Percentiles rank a stretch among this genome's conserved stretches.
Conservation (phyloP, 2,329 filamentous ascomycete genomes). For the Didymella arachidicola region DNA sequence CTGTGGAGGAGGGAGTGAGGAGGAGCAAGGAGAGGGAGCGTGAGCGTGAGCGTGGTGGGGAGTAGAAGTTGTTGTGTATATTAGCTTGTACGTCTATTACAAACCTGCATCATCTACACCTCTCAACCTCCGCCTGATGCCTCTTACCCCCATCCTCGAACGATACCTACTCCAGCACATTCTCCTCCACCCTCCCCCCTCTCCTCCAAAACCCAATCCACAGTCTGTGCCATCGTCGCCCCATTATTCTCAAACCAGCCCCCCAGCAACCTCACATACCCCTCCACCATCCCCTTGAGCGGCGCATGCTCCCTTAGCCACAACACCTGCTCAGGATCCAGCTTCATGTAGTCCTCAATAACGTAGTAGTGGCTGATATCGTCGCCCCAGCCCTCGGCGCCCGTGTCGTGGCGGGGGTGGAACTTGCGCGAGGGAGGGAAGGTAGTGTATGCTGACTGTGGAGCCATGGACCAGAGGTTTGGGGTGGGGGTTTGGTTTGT, state of each 20-base stretch:
- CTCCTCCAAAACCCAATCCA: slow-evolving; percentile 64
- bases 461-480: neutral
- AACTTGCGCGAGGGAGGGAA: slow-evolving; percentile 54
- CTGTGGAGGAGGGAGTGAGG: neutral
- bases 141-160: too few species aligned
- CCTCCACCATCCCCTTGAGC: slow-evolving; percentile 65
- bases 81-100: too few species aligned
- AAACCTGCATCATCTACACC: too few species aligned
- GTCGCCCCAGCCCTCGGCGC: slow-evolving; percentile 70
- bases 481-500: neutral
- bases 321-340: slow-evolving; percentile 67
- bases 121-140: slow-evolving; percentile 1
- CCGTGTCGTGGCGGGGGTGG: slow-evolving; percentile 60
- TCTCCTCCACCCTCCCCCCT: slow-evolving; percentile 47
- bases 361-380: slow-evolving; percentile 70
- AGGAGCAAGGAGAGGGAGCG: neutral
- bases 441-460: neutral
- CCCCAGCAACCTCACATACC: slow-evolving; percentile 46
- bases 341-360: slow-evolving; percentile 70
- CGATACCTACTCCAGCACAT: too few species aligned
- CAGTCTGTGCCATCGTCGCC: slow-evolving; percentile 51
- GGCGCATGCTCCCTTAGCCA: slow-evolving; percentile 65
- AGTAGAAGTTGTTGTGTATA: too few species aligned
- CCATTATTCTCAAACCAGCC: neutral
- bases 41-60: too few species aligned